Evolutionary conservation across 2,329 filamentous ascomycete species (phyloP), one percentile per base, ranked within the genome.

Genomic region (Emydomyces testavorans): DNA sequence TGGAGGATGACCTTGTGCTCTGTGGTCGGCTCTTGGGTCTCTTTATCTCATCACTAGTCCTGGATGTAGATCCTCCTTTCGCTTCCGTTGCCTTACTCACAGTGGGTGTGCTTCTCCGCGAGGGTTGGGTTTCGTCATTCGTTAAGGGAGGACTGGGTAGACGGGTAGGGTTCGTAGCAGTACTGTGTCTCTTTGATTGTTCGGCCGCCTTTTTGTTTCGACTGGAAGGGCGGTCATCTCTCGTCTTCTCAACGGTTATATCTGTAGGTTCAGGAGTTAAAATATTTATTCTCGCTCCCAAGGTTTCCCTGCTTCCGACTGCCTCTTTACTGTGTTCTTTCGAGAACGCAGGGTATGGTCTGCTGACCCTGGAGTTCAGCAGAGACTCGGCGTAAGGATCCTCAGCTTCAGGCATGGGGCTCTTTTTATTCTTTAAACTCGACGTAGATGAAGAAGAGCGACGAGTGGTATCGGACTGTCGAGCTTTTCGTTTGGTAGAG

Each of bases 271-370:
- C 82, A 15, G 84, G 84, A 1, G 84, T 88, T 53, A 78, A 72
- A 51, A 72, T 65, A 48, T 63, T 46, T 4, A 50, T n/a, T 24
- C 48, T 26, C 23, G 36, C 11, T 13, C 44, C 50, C 59, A 76
- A 55, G 46, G 77, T 72, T 38, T 80, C 76, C 45, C 71, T 71
- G 60, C 78, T 81, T 54, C 78, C 74, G 46, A 94, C 78, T 37
- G 80, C 78, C 68, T 95, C 90, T 65, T 88, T 92, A 72, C 87
- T 93, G 65, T 94, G 86, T 10, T 84, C 84, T 67, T 93, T 95
- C 67, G 85, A 92, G 65, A 93, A 87, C 8, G 76, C 75, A 1
- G 88, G 86, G 62, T 94, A 94, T 5, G 85, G 82, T 35, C 84
- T 62, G 52, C 74, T 76, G 23, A 65, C 59, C 53, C 67, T 69